phyloP scores from a whole-genome alignment of 345 rosid genomes.

The Sisymbrium irio region DNA sequence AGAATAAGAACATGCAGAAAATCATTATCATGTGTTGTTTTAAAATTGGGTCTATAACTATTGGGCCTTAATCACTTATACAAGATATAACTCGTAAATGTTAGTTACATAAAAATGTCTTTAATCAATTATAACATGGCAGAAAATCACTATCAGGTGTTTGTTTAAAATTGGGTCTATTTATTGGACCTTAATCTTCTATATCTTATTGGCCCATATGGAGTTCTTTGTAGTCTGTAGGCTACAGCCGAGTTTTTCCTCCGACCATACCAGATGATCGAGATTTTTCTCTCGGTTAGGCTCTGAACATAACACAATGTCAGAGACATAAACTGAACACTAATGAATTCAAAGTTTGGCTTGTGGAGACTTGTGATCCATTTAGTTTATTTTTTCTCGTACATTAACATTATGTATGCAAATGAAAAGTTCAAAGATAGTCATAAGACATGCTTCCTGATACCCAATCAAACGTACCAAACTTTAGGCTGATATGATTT shows the following conservation, averaged over 20 bases:
- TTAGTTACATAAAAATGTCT: too few relatives aligned
- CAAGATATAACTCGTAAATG: too few relatives aligned
- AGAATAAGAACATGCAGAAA: too few relatives aligned
- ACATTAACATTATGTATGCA: neutral
- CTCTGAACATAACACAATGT: neutral
- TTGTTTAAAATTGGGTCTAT: neutral
- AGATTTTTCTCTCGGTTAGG: neutral
- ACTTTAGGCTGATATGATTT: neutral
- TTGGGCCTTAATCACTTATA: too few relatives aligned
- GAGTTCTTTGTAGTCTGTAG: neutral
- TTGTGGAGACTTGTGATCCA: neutral
- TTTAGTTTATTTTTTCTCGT: too few relatives aligned
- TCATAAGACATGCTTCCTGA: neutral
- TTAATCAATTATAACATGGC: too few relatives aligned
- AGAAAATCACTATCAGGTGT: too few relatives aligned
- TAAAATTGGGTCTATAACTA: too few relatives aligned
- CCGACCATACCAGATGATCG: neutral
- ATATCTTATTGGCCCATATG: neutral
- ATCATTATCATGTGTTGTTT: too few relatives aligned
- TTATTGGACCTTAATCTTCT: neutral
- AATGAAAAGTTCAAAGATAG: neutral
- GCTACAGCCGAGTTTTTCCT: neutral
- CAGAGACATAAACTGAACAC: neutral
- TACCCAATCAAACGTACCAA: neutral
- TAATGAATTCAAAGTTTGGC: neutral